Conservation (phyloP, 192 early-diverging fungal genomes). For the Gonapodya sp. region DNA sequence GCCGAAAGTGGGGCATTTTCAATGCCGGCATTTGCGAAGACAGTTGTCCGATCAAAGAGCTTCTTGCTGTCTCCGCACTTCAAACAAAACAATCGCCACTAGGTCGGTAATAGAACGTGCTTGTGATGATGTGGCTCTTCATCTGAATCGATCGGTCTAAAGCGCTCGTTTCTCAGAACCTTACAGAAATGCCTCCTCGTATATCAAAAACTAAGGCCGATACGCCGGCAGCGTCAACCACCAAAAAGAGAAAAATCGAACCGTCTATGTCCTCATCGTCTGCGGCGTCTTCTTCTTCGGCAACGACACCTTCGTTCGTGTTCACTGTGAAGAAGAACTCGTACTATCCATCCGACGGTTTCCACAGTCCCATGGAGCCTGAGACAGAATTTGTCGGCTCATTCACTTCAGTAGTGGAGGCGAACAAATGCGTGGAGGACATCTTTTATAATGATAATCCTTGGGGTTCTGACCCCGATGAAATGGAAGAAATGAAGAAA, state of each 20-base stretch:
- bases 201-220: neutral
- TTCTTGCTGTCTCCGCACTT: neutral
- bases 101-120: slow-evolving; percentile 1
- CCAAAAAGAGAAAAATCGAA: slow-evolving; percentile 1
- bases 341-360: slow-evolving; percentile 9
- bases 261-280: slow-evolving; percentile 1
- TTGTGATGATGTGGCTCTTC: slow-evolving; percentile 4
- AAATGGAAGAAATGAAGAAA: neutral
- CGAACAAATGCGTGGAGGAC: slow-evolving; percentile 9
- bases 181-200: slow-evolving; percentile 1
- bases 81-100: neutral
- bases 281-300: slow-evolving; percentile 3
- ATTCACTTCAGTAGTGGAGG: slow-evolving; percentile 3
- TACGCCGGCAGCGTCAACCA: slow-evolving; percentile 3
- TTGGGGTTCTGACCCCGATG: neutral
- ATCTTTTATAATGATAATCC: neutral
- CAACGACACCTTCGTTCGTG: slow-evolving; percentile 1
- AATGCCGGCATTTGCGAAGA: slow-evolving; percentile 3
- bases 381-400: slow-evolving; percentile 5
- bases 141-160: neutral
- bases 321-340: neutral
- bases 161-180: neutral
- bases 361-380: neutral
- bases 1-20: slow-evolving; percentile 1
- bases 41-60: neutral